These are phyloP conservation scores for Trematosphaeria pertusa DNA, from an alignment of 2,329 filamentous ascomycete genomes.

Conservation along the genomic window DNA sequence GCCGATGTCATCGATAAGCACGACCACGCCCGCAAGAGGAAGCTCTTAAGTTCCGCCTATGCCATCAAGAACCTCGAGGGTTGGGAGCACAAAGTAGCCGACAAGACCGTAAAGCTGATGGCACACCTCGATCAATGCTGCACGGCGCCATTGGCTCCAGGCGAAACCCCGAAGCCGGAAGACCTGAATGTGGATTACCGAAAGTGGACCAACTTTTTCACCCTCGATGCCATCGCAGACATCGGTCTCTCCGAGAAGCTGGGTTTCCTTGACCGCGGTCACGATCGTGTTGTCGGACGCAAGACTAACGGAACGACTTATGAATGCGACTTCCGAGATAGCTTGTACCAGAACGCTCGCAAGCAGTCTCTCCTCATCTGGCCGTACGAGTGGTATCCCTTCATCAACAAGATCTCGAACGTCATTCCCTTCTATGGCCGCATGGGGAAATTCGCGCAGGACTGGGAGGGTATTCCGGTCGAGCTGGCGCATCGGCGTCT, in stretches of 20 bases:
- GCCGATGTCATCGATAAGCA: slow-evolving; percentile 61
- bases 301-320: slow-evolving; percentile 56
- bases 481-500: slow-evolving; percentile 55
- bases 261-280: slow-evolving; percentile 59
- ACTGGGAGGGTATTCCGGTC: slow-evolving; percentile 58
- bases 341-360: slow-evolving; percentile 58
- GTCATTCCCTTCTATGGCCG: slow-evolving; percentile 55
- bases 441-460: slow-evolving; percentile 50
- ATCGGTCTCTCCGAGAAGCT: slow-evolving; percentile 62
- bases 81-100: slow-evolving; percentile 63
- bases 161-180: slow-evolving; percentile 32
- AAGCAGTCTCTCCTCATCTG: slow-evolving; percentile 61
- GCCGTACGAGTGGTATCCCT: slow-evolving; percentile 60
- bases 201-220: slow-evolving; percentile 63
- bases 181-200: slow-evolving; percentile 60
- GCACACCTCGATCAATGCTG: slow-evolving; percentile 53
- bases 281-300: slow-evolving; percentile 54
- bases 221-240: slow-evolving; percentile 63
- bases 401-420: slow-evolving; percentile 57
- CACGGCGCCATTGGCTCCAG: slow-evolving; percentile 42
- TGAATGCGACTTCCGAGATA: slow-evolving; percentile 57
- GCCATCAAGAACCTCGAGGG: slow-evolving; percentile 61
- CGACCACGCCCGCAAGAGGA: slow-evolving; percentile 61
- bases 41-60: slow-evolving; percentile 59
- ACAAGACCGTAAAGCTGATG: slow-evolving; percentile 57